Conservation (phyloP, 1,284 basidiomycete species). For the Tylopilus orsonianus region DNA sequence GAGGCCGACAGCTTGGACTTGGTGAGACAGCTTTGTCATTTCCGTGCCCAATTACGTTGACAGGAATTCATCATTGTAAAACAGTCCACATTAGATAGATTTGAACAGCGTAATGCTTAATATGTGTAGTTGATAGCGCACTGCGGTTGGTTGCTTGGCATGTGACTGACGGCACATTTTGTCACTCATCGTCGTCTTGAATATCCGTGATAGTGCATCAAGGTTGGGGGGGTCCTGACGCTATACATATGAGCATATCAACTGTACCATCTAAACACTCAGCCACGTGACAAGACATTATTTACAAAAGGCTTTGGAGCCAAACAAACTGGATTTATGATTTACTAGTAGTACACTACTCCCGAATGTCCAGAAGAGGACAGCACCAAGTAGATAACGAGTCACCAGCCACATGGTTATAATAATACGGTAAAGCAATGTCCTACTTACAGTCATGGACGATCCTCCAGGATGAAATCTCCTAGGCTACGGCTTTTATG, state of each 20-base stretch:
- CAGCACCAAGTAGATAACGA: constrained; percentile 1
- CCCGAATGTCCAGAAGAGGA: not conserved
- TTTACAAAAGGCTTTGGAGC: constrained; percentile 14
- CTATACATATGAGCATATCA: too few species aligned
- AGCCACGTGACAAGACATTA: constrained; percentile 11
- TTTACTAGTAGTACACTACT: too few species aligned
- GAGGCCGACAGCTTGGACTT: not conserved
- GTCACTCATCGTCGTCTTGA: too few species aligned
- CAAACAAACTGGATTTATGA: constrained; percentile 11
- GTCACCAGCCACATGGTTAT: not conserved
- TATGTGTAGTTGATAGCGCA: too few species aligned
- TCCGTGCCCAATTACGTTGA: not conserved
- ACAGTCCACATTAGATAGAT: not conserved
- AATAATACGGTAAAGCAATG: constrained; percentile 1
- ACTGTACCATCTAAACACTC: too few species aligned
- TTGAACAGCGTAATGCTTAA: too few species aligned
- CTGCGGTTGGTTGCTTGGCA: too few species aligned
- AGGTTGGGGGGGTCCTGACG: too few species aligned
- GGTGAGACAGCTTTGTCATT: not conserved
- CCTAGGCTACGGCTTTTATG: not conserved
- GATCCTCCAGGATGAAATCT: not conserved
- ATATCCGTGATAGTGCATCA: too few species aligned
- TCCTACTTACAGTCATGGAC: too few species aligned
- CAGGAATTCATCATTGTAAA: not conserved
- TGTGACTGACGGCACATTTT: too few species aligned